Base-by-base conservation (phyloP, 495 filamentous ascomycete species). In the Aspergillus kassunensis region DNA sequence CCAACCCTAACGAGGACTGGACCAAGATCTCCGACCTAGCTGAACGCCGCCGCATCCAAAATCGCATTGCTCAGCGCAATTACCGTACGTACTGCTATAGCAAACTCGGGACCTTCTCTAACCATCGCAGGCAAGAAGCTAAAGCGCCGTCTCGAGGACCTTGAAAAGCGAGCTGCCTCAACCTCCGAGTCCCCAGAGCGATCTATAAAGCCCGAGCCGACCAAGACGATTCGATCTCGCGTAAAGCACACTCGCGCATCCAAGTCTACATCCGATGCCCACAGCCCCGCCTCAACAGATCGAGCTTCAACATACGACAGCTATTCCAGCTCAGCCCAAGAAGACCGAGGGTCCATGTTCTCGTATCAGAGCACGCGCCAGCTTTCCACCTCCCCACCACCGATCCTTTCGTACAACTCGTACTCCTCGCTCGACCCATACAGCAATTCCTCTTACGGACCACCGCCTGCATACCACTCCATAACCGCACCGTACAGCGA, bases 1-100 rank as follows among this genome's bases (percentile, higher is more conserved):
- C 93, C 59, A 93, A 97, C 69, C 91, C 93, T 49, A 91, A 96
- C 59, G 92, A 97, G 72, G 92, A 97, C 75, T 97, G 92, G 92
- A 97, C 92, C 64, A 93, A 97, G 82, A 96, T 97, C 71, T 96
- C 93, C 37, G 92, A 97, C 66, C 80, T 97, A 34, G 92, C 92
- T 47, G 92, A 97, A 74, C 83, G 92, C 57, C 79, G 92, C 64
- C 80, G 92, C 62, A 97, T 97, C 73, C 92, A 97, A 73, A 97
- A 97, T 72, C 83, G 92, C 44, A 97, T 97, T 72, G 92, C 92
- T 35, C 92, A 97, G 73, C 86, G 92, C 52, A 97, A 97, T 75
- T 97, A 97, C 75, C 92, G 92, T 96, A 79, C 68, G 91, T 88
- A 56, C 54, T 18, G 25, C 27, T 30, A 3, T 19, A 21, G 9